Evolutionary conservation across 148 eudicot species (phyloP), one percentile per base, ranked within the genome.

Genomic region (Hydrangea macrophylla): DNA sequence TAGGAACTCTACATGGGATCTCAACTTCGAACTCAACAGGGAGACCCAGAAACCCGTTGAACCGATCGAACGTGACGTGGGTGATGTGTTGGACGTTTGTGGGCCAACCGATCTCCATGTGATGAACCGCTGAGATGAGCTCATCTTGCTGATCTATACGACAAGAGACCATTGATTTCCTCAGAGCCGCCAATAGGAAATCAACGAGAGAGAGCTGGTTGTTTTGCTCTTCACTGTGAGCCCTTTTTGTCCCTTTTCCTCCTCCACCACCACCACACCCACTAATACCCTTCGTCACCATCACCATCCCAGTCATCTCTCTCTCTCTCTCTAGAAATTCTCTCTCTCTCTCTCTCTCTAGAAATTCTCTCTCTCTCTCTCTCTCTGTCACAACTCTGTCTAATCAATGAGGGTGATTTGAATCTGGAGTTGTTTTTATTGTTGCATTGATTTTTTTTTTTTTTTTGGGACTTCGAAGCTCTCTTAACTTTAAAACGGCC

Each of bases 21-120:
- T 83, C 92, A 70, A 85, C 84, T 65, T 85, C 75, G 53, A 85
- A 82, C 70, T 88, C 96, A 37, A 74, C 84, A 25, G 98, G 96
- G 62, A 93, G 92, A 24, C 98, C 98, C 68, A 88, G 64, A 69
- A 93, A 93, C 0, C 98, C 98, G 31, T 88, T 75, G 33, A 93
- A 93, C 11, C 95, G 74, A 60, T 93, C 98, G 40, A 93, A 93
- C 5, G 96, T 93, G 62, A 93, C 98, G 70, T 90, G 98, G 23
- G 92, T 83, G 22, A 93, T 69, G 69, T 93, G 98, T 39, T 84
- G 83, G 15, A 93, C 98, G 57, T 93, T 78, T 7, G 95, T 93
- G n/a, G 98, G 98, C 88, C 96, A 90, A 13, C 98, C 96, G 72
- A 93, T 93, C 20, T 93, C 98, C 98, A 93, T 83, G 13, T 82